phyloP scores from a whole-genome alignment of 192 early-diverging fungal species.

The Coemansia sp. region DNA sequence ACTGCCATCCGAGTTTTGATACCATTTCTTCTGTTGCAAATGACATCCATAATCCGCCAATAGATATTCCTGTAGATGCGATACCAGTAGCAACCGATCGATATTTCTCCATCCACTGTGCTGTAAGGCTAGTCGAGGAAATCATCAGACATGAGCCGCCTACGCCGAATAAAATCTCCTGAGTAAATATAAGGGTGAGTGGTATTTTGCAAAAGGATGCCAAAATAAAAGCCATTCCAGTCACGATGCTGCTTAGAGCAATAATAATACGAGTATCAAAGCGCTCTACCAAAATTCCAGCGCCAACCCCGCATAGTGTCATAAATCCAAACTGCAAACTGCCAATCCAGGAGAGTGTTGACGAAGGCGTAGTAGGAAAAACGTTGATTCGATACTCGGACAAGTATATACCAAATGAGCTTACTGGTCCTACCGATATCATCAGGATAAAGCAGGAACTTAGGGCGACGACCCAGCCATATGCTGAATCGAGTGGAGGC shows the following conservation, averaged over 20 bases:
- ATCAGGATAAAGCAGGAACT: constrained; percentile 34
- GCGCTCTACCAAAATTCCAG: constrained; percentile 32
- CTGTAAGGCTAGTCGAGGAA: constrained; percentile 60
- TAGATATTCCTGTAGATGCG: constrained; percentile 63
- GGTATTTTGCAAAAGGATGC: constrained; percentile 38
- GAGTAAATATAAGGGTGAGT: constrained; percentile 65
- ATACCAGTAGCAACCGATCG: constrained; percentile 70
- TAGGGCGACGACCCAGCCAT: constrained; percentile 32
- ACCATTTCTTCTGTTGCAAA: constrained; percentile 58
- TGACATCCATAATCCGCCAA: constrained; percentile 68
- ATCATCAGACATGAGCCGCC: constrained; percentile 61
- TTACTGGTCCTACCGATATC: constrained; percentile 25
- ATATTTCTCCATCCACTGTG: constrained; percentile 69
- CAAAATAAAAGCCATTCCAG: constrained; percentile 19
- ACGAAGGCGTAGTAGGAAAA: constrained; percentile 20
- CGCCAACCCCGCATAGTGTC: constrained; percentile 23
- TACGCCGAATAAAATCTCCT: constrained; percentile 71
- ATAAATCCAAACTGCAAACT: constrained; percentile 30
- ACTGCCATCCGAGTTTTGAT: constrained; percentile 54
- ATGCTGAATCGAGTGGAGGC: background rate
- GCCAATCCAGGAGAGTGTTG: constrained; percentile 42
- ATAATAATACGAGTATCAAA: constrained; percentile 11
- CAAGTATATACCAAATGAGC: constrained; percentile 33
- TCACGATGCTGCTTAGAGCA: constrained; percentile 8
- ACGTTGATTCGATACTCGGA: constrained; percentile 20